A percentile compares a stretch with the other conserved stretches of the same genome.
Evolutionary conservation across 305 asterid species (phyloP).

Genomic region (Solanum hybrid): DNA sequence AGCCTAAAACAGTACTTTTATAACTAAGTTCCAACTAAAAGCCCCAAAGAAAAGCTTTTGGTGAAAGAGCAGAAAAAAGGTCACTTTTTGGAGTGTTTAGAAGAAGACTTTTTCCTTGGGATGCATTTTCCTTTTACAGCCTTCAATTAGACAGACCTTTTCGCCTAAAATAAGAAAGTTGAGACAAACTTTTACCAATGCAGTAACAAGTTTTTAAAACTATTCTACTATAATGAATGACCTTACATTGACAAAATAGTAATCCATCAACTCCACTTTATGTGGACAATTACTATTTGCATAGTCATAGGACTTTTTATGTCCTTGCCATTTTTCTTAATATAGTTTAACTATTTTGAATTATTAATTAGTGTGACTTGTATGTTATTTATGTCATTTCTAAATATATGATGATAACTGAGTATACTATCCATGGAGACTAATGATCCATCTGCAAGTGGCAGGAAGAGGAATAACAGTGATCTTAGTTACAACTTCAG

Average conservation of each 20-base stretch:
- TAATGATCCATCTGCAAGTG: too few relatives aligned
- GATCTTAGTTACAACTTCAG: too few relatives aligned
- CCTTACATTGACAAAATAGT: neutral
- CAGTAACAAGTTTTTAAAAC: neutral
- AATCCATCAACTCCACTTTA: neutral
- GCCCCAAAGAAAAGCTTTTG: neutral
- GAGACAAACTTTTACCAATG: neutral
- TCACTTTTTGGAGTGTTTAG: conserved; percentile 43
- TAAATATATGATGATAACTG: too few relatives aligned
- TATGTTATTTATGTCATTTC: too few relatives aligned
- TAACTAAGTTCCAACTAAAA: neutral
- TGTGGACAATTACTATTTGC: neutral
- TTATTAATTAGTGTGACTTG: too few relatives aligned
- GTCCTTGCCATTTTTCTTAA: neutral
- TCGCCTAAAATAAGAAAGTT: neutral
- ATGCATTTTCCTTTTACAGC: conserved; percentile 55
- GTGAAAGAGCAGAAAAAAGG: neutral
- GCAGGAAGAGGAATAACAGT: too few relatives aligned
- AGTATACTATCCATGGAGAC: too few relatives aligned
- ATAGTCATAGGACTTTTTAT: neutral
- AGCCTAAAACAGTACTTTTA: neutral
- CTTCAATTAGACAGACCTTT: neutral
- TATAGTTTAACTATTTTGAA: too few relatives aligned
- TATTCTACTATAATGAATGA: neutral
- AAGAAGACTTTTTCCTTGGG: conserved; percentile 43